Conservation (phyloP, 768 basidiomycete genomes). For the Pholiota microspora region DNA sequence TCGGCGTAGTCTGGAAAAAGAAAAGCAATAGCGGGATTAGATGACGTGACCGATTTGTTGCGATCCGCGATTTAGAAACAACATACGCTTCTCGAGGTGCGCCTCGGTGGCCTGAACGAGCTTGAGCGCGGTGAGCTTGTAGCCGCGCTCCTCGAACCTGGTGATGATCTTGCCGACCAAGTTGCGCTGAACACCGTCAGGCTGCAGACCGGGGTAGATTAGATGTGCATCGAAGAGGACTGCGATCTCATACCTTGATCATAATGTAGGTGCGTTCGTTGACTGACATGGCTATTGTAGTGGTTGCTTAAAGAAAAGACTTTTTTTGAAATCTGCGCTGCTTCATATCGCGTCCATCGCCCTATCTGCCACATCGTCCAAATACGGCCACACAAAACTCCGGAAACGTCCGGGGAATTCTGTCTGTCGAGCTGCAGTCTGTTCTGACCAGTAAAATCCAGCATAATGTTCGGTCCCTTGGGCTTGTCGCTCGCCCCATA, state of each 20-base stretch:
- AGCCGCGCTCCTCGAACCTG: slow-evolving; percentile 97
- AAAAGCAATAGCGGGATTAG: slow-evolving; percentile 11
- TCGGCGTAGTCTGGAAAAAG: slow-evolving; percentile 82
- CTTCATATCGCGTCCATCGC: slow-evolving; percentile 28
- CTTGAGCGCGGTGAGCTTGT: slow-evolving; percentile 95
- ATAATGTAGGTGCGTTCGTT: slow-evolving; percentile 97
- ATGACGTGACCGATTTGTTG: slow-evolving; percentile 11
- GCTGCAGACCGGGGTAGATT: slow-evolving; percentile 44
- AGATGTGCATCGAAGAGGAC: slow-evolving; percentile 7
- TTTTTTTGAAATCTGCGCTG: neutral
- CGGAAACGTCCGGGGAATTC: slow-evolving; percentile 36
- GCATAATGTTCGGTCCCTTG: slow-evolving; percentile 57
- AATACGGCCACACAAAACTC: slow-evolving; percentile 42
- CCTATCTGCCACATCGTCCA: slow-evolving; percentile 33
- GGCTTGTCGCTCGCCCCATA: slow-evolving; percentile 75
- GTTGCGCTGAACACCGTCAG: slow-evolving; percentile 97
- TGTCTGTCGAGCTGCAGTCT: slow-evolving; percentile 3
- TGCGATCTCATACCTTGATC: slow-evolving; percentile 76
- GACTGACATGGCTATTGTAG: slow-evolving; percentile 59
- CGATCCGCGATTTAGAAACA: slow-evolving; percentile 13
- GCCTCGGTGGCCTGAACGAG: slow-evolving; percentile 73
- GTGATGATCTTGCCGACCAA: slow-evolving; percentile 94
- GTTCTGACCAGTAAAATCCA: slow-evolving; percentile 11
- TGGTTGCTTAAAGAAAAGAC: slow-evolving; percentile 23
- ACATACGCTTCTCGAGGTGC: slow-evolving; percentile 88